phyloP scores from a whole-genome alignment of 768 basidiomycete genomes.

The Leccinum aurantiacum region DNA sequence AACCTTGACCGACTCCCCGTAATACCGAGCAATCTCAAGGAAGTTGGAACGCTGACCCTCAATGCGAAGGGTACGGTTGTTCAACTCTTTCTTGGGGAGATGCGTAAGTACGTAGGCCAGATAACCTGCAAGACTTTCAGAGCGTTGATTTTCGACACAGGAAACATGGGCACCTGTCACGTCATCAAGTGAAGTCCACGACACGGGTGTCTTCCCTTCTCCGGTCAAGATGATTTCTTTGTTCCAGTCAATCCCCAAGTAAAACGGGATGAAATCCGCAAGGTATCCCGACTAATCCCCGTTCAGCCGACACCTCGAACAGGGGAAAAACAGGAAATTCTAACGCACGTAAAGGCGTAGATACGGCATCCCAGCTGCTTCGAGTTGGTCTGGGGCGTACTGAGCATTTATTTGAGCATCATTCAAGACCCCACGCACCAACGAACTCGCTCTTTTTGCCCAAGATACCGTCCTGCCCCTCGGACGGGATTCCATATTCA shows the following conservation, averaged over 20 bases:
- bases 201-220: constrained; percentile 20
- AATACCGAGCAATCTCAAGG: constrained; percentile 9
- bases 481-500: constrained; percentile 27
- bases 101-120: constrained; percentile 24
- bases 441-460: constrained; percentile 20
- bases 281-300: constrained; percentile 19
- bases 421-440: constrained; percentile 1
- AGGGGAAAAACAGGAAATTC: background rate
- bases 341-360: constrained; percentile 24
- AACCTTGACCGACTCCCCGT: constrained; percentile 11
- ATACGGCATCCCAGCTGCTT: constrained; percentile 17
- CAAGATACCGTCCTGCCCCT: constrained; percentile 21
- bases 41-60: constrained; percentile 17
- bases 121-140: constrained; percentile 13
- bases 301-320: background rate
- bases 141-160: background rate
- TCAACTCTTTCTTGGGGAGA: constrained; percentile 10
- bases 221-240: constrained; percentile 21
- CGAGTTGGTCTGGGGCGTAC: constrained; percentile 9
- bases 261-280: constrained; percentile 28
- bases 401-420: background rate
- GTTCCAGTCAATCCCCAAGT: constrained; percentile 16
- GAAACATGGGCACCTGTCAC: constrained; percentile 14
- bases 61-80: constrained; percentile 16
- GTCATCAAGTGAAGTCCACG: constrained; percentile 28